Evolutionary conservation across 208 protist species (phyloP).

Genomic region (Tritrichomonas foetus): DNA sequence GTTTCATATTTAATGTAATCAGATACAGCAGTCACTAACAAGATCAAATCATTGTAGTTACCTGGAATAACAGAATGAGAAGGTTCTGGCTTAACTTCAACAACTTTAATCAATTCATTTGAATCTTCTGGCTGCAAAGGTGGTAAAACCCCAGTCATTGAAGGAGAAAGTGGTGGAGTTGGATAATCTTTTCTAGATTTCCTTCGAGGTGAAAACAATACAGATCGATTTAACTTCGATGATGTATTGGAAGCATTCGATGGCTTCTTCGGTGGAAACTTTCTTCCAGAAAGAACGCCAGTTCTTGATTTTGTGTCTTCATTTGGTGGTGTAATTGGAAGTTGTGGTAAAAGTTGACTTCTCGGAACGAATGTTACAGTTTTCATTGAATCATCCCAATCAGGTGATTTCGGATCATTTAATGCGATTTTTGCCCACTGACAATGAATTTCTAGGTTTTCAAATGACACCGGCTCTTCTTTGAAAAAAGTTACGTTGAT

Average conservation of each 20-base stretch:
- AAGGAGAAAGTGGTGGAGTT: too few species aligned
- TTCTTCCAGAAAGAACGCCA: too few species aligned
- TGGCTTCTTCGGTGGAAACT: too few species aligned
- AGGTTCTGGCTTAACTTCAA: constrained; percentile 43
- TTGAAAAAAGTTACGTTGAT: background rate
- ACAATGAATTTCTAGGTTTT: background rate
- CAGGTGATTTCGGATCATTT: background rate
- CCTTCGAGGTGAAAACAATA: too few species aligned
- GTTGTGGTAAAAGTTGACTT: background rate
- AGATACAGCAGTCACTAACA: constrained; percentile 37
- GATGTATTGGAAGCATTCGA: too few species aligned
- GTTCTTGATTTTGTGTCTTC: too few species aligned
- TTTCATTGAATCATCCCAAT: constrained; percentile 30
- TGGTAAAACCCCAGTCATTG: too few species aligned
- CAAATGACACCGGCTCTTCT: background rate
- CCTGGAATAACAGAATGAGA: constrained; percentile 8
- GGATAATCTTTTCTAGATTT: too few species aligned
- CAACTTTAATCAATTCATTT: background rate
- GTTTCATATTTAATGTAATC: constrained; percentile 49
- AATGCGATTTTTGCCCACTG: background rate
- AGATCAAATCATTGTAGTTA: constrained; percentile 4
- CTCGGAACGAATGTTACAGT: background rate
- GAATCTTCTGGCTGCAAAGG: background rate
- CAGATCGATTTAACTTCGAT: too few species aligned
- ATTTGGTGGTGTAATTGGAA: background rate